These are phyloP conservation scores for Thalassia testudinum DNA, from an alignment of 116 monocot genomes.

Conservation along the genomic window DNA sequence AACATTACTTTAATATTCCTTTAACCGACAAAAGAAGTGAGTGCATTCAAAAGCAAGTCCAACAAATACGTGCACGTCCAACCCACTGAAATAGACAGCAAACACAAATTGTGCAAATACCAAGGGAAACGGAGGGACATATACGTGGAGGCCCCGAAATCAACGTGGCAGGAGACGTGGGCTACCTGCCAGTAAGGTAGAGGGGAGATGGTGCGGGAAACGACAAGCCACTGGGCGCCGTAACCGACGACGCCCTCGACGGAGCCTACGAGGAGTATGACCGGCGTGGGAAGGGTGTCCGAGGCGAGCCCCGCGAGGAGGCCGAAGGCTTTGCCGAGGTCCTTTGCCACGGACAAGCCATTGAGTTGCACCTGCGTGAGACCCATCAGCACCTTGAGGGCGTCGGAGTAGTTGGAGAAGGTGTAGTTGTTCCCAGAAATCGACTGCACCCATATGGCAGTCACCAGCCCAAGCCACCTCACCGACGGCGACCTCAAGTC, in stretches of 20 bases:
- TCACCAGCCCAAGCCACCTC: slow-evolving; percentile 75
- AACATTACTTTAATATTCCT: too few relatives aligned
- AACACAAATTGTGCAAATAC: too few relatives aligned
- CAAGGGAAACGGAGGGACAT: too few relatives aligned
- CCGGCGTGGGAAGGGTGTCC: slow-evolving; percentile 52
- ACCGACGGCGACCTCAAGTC: too few relatives aligned
- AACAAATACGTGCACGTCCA: too few relatives aligned
- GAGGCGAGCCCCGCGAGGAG: slow-evolving; percentile 83
- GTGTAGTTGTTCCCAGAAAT: slow-evolving; percentile 99
- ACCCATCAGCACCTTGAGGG: slow-evolving; percentile 71
- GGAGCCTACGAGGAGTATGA: slow-evolving; percentile 74
- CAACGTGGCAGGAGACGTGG: not conserved
- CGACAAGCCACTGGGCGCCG: slow-evolving; percentile 86
- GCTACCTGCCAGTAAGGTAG: slow-evolving; percentile 81
- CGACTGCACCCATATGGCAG: slow-evolving; percentile 95
- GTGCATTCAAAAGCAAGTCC: too few relatives aligned
- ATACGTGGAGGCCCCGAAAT: too few relatives aligned
- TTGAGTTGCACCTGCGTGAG: slow-evolving; percentile 73
- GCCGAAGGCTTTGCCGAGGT: slow-evolving; percentile 95
- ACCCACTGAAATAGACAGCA: too few relatives aligned
- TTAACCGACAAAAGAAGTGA: too few relatives aligned
- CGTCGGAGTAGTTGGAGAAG: slow-evolving; percentile 91
- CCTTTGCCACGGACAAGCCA: slow-evolving; percentile 88
- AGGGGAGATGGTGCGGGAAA: slow-evolving; percentile 47
- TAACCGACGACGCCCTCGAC: slow-evolving; percentile 78